These are phyloP conservation scores for Wakefieldia striispora DNA, from an alignment of 768 basidiomycete species.

Conservation along the genomic window DNA sequence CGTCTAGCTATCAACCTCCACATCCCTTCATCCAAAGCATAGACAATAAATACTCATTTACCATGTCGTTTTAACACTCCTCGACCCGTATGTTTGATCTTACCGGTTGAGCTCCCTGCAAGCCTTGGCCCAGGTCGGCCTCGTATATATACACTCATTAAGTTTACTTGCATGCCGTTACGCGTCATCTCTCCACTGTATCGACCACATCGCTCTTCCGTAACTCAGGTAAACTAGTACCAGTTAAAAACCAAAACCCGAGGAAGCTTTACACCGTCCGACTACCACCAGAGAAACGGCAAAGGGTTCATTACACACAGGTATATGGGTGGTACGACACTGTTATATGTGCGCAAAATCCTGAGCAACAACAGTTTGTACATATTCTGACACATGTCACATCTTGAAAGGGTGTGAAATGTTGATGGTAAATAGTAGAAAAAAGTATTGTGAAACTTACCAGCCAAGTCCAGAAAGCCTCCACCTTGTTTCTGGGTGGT, in stretches of 20 bases:
- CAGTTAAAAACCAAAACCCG: constrained; percentile 13
- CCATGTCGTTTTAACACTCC: constrained; percentile 4
- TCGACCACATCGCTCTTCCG: constrained; percentile 23
- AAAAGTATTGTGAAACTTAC: constrained; percentile 41
- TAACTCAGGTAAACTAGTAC: constrained; percentile 28
- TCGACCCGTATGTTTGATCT: constrained; percentile 2
- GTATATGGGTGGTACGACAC: constrained; percentile 1
- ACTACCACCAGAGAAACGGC: not conserved
- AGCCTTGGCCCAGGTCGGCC: constrained; percentile 21
- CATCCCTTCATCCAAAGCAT: constrained; percentile 79
- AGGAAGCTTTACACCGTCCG: not conserved
- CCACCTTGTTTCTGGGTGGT: constrained; percentile 63
- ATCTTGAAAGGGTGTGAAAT: constrained; percentile 10
- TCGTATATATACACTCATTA: constrained; percentile 39
- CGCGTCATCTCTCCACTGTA: constrained; percentile 34
- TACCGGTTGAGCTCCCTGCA: constrained; percentile 9
- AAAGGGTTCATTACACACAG: not conserved
- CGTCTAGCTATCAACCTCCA: constrained; percentile 80
- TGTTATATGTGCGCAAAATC: not conserved
- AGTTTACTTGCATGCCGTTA: constrained; percentile 29
- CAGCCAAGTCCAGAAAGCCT: constrained; percentile 78
- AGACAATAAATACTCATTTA: constrained; percentile 29
- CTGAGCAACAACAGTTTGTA: not conserved
- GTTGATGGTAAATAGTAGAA: no score
- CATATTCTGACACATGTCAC: constrained; percentile 7